phyloP scores from a whole-genome alignment of 2,329 filamentous ascomycete species.

The Fusarium concolor region DNA sequence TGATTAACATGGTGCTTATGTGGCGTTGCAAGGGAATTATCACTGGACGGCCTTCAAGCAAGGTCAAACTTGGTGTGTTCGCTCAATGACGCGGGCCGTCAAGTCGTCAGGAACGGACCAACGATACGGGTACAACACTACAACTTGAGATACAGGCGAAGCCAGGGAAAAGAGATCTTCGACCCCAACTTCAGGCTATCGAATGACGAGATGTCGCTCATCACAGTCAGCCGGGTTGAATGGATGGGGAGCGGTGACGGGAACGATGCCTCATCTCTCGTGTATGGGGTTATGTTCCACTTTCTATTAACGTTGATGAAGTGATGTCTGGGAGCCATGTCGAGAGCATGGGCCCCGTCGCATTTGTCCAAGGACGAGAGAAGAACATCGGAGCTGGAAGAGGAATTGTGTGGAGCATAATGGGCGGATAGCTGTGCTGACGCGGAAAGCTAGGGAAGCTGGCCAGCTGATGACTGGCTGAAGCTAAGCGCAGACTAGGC shows the following conservation, averaged over 20 bases:
- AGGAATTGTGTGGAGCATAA: conserved; percentile 36
- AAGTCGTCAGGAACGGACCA: conserved; percentile 34
- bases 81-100: too few relatives aligned
- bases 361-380: conserved; percentile 31
- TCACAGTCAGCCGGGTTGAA: conserved; percentile 38
- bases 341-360: conserved; percentile 38
- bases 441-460: conserved; percentile 30
- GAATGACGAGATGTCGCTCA: conserved; percentile 23
- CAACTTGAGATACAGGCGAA: conserved; percentile 15
- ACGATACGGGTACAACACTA: conserved; percentile 16
- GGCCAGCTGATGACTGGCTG: conserved; percentile 32
- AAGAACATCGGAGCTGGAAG: conserved; percentile 34
- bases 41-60: conserved; percentile 28
- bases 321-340: conserved; percentile 20
- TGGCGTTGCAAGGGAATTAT: conserved; percentile 31
- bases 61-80: conserved; percentile 30
- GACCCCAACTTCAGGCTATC: conserved; percentile 21
- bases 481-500: conserved; percentile 37
- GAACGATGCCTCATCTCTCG: conserved; percentile 34
- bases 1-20: conserved; percentile 38
- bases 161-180: conserved; percentile 16
- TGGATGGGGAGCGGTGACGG: conserved; percentile 35
- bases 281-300: conserved; percentile 28
- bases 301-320: conserved; percentile 27
- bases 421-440: conserved; percentile 31